phyloP scores from a whole-genome alignment of 371 early-diverging fungal genomes.

The Sporodiniella umbellata region DNA sequence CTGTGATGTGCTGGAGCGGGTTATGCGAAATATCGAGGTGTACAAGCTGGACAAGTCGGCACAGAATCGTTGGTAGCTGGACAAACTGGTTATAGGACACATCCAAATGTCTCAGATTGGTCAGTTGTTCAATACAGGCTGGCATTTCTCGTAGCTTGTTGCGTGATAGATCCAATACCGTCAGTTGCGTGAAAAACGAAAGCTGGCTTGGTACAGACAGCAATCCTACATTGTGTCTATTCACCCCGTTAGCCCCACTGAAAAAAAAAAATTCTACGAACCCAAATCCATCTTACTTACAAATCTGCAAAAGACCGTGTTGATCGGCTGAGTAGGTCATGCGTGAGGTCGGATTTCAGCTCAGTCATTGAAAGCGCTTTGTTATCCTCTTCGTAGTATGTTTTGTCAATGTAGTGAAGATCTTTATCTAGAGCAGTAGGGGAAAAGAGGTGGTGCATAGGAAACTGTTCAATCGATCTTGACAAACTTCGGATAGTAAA shows the following conservation, averaged over 20 bases:
- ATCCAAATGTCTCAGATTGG: conserved; percentile 32
- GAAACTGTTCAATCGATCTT: conserved; percentile 12
- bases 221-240: conserved; percentile 29
- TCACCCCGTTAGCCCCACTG: not conserved
- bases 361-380: not conserved
- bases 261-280: not conserved
- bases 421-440: conserved; percentile 33
- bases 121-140: conserved; percentile 22
- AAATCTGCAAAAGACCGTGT: not conserved
- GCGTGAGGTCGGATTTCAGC: not conserved
- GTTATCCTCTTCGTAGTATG: conserved; percentile 23
- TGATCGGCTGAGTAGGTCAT: not conserved
- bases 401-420: conserved; percentile 37
- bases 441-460: conserved; percentile 36
- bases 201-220: conserved; percentile 30
- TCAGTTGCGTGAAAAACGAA: conserved; percentile 24
- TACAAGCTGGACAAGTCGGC: conserved; percentile 18
- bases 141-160: conserved; percentile 38
- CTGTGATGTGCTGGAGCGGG: conserved; percentile 40
- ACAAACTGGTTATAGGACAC: conserved; percentile 28
- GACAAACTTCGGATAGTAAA: conserved; percentile 14
- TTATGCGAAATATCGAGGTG: conserved; percentile 57
- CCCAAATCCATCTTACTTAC: not conserved
- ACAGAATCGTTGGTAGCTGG: conserved; percentile 13
- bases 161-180: conserved; percentile 39